Evolutionary conservation across 2,329 filamentous ascomycete species (phyloP), one percentile per base, ranked within the genome.

Genomic region (Tolypocladium capitatum): DNA sequence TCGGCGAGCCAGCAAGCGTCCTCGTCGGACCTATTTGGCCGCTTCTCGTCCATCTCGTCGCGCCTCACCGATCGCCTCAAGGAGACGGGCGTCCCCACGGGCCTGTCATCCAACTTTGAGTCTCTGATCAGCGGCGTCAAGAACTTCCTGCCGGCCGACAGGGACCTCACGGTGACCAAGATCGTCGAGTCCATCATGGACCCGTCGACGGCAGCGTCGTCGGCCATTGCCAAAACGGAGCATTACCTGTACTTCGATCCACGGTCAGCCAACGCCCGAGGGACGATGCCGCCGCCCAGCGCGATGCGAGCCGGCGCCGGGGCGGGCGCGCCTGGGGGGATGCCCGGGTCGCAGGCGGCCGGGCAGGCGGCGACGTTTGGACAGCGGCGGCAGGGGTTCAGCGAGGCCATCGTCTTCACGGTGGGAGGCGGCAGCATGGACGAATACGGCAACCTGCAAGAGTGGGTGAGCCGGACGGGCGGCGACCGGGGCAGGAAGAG

Each of bases 101-200:
- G 73, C 49, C 67, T 81, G 10, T 76, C 76, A 1, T 81, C 81
- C 47, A 97, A 97, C 63, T 87, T 98, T 59, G 92, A 97, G 64
- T 91, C 85, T 30, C 78, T 98, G 40, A 90, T 97, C 52, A 91
- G 88, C 6, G 91, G 91, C 40, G 91, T 98, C 60, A 98, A 97
- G 69, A 97, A 95, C 67, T 94, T 98, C 68, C 71, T 98, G n/a
- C 92, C 94, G 0, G 87, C 81, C 14, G 94, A 98, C 68, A 88
- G 90, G 58, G 94, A 98, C 61, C 77, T 97, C 10, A 97, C 92
- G 0, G 79, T 98, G 46, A 98, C 94, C 48, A 97, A 97, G 68
- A 96, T 98, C 61, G 91, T 92, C 36, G 92, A 98, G 65, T 94
- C 88, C 1, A 83, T 98, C 59, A 98, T 98, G 91, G 92, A 98